A percentile compares a stretch with the other conserved stretches of the same genome.
Conservation (phyloP, 768 basidiomycete species). For the Pisolithus tinctorius region DNA sequence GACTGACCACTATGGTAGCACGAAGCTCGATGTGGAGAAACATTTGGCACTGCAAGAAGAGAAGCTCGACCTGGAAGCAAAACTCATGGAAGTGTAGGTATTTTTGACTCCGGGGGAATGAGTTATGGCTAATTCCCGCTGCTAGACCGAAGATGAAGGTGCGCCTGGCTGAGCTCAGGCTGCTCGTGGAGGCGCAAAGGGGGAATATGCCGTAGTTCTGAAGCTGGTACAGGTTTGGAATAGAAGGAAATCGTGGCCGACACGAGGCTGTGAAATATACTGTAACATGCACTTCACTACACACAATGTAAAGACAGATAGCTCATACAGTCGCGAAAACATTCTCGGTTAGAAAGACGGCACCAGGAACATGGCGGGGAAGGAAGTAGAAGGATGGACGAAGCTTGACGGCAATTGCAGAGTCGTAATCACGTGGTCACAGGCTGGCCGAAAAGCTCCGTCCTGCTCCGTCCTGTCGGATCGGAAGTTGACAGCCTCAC, state of each 20-base stretch:
- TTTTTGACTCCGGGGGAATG: neutral
- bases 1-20: constrained; percentile 38
- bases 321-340: too few relatives aligned
- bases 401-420: too few relatives aligned
- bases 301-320: too few relatives aligned
- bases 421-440: too few relatives aligned
- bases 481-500: too few relatives aligned
- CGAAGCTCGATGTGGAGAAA: constrained; percentile 83
- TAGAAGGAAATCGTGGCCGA: neutral
- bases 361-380: too few relatives aligned
- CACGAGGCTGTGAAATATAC: too few relatives aligned
- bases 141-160: constrained; percentile 74
- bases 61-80: constrained; percentile 82
- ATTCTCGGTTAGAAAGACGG: too few relatives aligned
- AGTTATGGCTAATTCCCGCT: constrained; percentile 1
- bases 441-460: too few relatives aligned
- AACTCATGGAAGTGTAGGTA: constrained; percentile 79
- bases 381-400: too few relatives aligned
- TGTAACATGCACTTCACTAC: too few relatives aligned
- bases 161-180: constrained; percentile 60
- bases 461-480: too few relatives aligned
- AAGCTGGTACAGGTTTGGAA: neutral
- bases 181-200: constrained; percentile 25
- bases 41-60: constrained; percentile 90
- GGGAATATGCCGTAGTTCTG: neutral